Evolutionary conservation across 2,329 filamentous ascomycete genomes (phyloP).

Genomic region (Botrytis fabae): DNA sequence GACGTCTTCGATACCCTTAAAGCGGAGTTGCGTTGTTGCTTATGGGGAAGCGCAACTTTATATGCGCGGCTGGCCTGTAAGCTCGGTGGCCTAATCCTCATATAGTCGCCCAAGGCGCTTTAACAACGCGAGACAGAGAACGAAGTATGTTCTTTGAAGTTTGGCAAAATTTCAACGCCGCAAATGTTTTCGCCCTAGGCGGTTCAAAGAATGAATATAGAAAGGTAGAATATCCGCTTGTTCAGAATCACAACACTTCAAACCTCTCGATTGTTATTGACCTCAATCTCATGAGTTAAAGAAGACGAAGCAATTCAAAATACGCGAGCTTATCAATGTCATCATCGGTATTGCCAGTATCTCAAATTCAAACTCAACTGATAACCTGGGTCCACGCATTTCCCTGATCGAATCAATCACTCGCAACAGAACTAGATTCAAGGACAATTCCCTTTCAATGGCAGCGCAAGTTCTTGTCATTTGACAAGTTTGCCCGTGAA

Average conservation of each 20-base stretch:
- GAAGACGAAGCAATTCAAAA: background rate
- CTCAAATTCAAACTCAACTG: background rate
- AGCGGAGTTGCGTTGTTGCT: background rate
- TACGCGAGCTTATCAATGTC: background rate
- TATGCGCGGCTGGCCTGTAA: background rate
- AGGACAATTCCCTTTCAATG: background rate
- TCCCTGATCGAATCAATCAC: background rate
- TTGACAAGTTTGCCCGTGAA: background rate
- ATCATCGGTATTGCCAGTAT: background rate
- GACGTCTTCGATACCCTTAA: background rate
- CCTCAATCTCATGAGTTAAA: background rate
- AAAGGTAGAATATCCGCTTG: background rate
- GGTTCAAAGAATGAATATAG: background rate
- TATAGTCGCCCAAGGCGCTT: background rate
- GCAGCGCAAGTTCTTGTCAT: background rate
- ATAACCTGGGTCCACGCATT: background rate
- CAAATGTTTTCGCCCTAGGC: background rate
- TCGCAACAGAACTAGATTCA: background rate
- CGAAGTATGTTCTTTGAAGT: background rate
- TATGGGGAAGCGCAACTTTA: background rate
- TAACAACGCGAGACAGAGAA: background rate
- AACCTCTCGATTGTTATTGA: background rate
- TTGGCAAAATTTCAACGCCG: background rate
- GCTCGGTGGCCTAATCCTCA: background rate
- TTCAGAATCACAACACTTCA: background rate